Evolutionary conservation across 2,329 filamentous ascomycete species (phyloP).

Genomic region (Coniochaeta sp.): DNA sequence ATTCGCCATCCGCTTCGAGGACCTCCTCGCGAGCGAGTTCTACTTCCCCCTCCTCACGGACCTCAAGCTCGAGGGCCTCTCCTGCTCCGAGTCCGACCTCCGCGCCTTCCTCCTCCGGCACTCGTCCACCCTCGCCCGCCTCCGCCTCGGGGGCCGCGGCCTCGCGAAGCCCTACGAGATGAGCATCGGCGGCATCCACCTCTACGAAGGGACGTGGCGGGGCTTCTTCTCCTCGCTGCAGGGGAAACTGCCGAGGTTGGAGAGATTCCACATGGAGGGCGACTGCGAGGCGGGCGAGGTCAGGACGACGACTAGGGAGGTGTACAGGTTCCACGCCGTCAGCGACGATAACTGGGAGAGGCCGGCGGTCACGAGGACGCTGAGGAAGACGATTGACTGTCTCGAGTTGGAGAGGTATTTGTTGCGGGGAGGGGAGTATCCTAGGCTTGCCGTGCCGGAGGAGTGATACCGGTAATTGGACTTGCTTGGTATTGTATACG

Average conservation of each 20-base stretch:
- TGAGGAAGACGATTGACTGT: constrained; percentile 26
- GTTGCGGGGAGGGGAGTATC: constrained; percentile 30
- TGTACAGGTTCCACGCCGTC: constrained; percentile 33
- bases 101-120: constrained; percentile 34
- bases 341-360: constrained; percentile 33
- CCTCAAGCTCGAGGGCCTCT: constrained; percentile 34
- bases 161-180: constrained; percentile 29
- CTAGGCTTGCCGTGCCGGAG: constrained; percentile 11
- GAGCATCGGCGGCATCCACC: constrained; percentile 34
- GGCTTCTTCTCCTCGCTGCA: constrained; percentile 34
- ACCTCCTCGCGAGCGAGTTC: constrained; percentile 26
- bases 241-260: constrained; percentile 26
- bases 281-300: constrained; percentile 34
- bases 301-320: constrained; percentile 28
- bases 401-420: constrained; percentile 33
- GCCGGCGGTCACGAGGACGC: constrained; percentile 17
- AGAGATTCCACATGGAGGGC: constrained; percentile 37
- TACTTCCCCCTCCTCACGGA: constrained; percentile 33
- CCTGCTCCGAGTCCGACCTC: constrained; percentile 35
- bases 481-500: too few species aligned
- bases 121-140: constrained; percentile 27
- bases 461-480: too few species aligned
- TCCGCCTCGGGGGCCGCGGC: constrained; percentile 38
- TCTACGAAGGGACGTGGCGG: constrained; percentile 36
- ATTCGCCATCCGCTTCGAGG: constrained; percentile 32